Conservation (phyloP, 495 filamentous ascomycete species). For the Neurospora sp. region DNA sequence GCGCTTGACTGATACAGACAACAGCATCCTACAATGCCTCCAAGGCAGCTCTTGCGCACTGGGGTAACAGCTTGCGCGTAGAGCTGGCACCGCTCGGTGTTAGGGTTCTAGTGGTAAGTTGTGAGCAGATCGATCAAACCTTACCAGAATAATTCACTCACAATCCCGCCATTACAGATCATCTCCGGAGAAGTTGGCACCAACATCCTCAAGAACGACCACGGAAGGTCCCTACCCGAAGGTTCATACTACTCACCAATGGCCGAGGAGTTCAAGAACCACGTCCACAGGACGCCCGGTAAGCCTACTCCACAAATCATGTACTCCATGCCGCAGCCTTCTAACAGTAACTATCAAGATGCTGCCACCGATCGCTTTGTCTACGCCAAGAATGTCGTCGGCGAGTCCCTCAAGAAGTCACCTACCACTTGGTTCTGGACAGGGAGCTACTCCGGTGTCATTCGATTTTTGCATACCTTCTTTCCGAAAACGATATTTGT, state of each 20-base stretch:
- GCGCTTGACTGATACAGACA: not conserved
- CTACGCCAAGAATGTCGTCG: not conserved
- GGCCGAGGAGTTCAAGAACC: not conserved
- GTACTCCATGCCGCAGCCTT: not conserved
- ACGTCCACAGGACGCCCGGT: not conserved
- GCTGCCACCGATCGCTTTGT: not conserved
- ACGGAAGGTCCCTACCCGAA: not conserved
- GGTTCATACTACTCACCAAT: not conserved
- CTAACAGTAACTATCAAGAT: not conserved
- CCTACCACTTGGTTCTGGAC: not conserved
- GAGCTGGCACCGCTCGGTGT: not conserved
- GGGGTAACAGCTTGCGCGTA: not conserved
- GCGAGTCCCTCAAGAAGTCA: not conserved
- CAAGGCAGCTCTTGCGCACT: not conserved
- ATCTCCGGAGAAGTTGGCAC: not conserved
- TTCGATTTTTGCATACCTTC: not conserved
- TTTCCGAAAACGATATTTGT: not conserved
- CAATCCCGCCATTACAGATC: not conserved
- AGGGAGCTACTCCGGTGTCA: not conserved
- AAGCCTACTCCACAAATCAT: not conserved
- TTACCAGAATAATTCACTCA: not conserved
- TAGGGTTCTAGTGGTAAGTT: not conserved
- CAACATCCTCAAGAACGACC: not conserved
- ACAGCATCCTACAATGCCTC: not conserved
- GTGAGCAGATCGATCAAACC: fast-evolving